A percentile compares a stretch with the other conserved stretches of the same genome.
phyloP scores from a whole-genome alignment of 2,329 filamentous ascomycete species.

The Exserohilum rostratum region DNA sequence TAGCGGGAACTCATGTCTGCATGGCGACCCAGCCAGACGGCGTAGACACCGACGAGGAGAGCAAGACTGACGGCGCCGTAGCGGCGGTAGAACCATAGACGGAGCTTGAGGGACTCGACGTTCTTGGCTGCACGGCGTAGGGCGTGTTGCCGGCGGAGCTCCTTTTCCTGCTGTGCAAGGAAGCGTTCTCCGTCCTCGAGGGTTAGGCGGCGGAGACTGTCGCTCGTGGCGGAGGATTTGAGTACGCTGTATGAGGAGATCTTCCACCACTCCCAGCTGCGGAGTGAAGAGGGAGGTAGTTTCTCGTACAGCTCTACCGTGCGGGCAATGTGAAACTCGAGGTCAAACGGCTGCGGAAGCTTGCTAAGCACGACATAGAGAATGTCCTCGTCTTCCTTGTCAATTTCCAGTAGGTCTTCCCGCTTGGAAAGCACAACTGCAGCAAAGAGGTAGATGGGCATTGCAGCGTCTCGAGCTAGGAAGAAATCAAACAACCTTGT shows the following conservation, averaged over 20 bases:
- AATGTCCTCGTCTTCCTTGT: slow-evolving; percentile 79
- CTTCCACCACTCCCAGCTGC: slow-evolving; percentile 66
- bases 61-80: slow-evolving; percentile 61
- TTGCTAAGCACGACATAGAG: slow-evolving; percentile 87
- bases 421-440: slow-evolving; percentile 74
- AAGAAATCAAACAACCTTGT: slow-evolving; percentile 91
- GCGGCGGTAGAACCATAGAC: slow-evolving; percentile 71
- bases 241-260: slow-evolving; percentile 81
- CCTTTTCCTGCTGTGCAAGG: slow-evolving; percentile 73
- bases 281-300: slow-evolving; percentile 75
- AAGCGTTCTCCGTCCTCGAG: slow-evolving; percentile 69
- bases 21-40: slow-evolving; percentile 43
- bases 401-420: slow-evolving; percentile 84
- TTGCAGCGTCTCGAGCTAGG: slow-evolving; percentile 83
- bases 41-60: slow-evolving; percentile 50
- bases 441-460: slow-evolving; percentile 89
- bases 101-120: slow-evolving; percentile 44
- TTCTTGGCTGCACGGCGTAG: slow-evolving; percentile 43
- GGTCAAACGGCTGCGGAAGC: slow-evolving; percentile 77
- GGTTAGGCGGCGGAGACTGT: slow-evolving; percentile 60
- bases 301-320: slow-evolving; percentile 68
- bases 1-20: slow-evolving; percentile 14
- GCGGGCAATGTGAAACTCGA: slow-evolving; percentile 75
- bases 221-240: slow-evolving; percentile 73
- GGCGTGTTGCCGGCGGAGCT: slow-evolving; percentile 71